Percentiles rank a stretch among this genome's conserved stretches.
These are phyloP conservation scores for Capronia coronata DNA, from an alignment of 2,329 filamentous ascomycete species.

Conservation along the genomic window DNA sequence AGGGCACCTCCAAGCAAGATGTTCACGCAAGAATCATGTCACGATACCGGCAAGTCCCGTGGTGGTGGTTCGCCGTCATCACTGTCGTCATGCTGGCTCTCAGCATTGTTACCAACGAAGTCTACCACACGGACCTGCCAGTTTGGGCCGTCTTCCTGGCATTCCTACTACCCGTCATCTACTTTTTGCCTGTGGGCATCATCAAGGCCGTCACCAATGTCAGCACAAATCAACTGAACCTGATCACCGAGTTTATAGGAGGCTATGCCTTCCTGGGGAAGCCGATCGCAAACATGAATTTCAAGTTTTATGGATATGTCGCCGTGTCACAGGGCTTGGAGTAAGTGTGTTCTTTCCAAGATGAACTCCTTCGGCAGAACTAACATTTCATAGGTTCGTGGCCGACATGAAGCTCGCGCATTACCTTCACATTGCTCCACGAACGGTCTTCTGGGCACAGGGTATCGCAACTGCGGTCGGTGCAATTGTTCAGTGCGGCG, in stretches of 20 bases:
- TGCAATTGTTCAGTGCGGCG: slow-evolving; percentile 40
- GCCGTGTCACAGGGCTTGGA: slow-evolving; percentile 43
- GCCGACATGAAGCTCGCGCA: slow-evolving; percentile 49
- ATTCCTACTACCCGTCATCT: slow-evolving; percentile 41
- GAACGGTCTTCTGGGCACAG: slow-evolving; percentile 45
- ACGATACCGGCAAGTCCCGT: slow-evolving; percentile 38
- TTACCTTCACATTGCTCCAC: slow-evolving; percentile 47
- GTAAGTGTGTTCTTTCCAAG: slow-evolving; percentile 23
- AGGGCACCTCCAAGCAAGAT: slow-evolving; percentile 39
- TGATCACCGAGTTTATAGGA: slow-evolving; percentile 45
- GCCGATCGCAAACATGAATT: slow-evolving; percentile 46
- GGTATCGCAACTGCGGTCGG: slow-evolving; percentile 45
- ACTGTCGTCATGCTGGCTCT: slow-evolving; percentile 56
- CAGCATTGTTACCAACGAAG: slow-evolving; percentile 43
- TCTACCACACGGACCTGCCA: slow-evolving; percentile 42
- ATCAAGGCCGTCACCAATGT: slow-evolving; percentile 47
- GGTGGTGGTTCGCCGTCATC: slow-evolving; percentile 43
- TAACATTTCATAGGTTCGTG: slow-evolving; percentile 22
- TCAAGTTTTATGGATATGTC: slow-evolving; percentile 41
- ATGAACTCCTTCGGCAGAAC: neutral
- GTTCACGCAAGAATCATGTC: slow-evolving; percentile 42
- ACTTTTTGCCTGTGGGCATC: slow-evolving; percentile 45
- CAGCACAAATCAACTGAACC: slow-evolving; percentile 43
- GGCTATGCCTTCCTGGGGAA: slow-evolving; percentile 44
- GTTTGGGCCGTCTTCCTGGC: slow-evolving; percentile 43